These are phyloP conservation scores for Populus hybrid DNA, from an alignment of 441 rosid species.

Conservation along the genomic window DNA sequence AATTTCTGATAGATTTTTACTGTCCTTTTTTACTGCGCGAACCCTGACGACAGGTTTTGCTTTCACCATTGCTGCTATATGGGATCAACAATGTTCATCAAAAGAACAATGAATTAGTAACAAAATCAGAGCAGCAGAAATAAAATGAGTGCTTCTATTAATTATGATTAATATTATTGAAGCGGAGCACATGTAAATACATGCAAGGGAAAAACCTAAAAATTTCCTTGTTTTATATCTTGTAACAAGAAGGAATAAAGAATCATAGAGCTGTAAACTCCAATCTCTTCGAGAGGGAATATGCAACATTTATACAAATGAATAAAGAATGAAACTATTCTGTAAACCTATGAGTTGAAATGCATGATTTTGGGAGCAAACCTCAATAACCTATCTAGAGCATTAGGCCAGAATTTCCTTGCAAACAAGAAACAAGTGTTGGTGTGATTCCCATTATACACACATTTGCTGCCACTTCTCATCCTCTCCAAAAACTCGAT, in stretches of 20 bases:
- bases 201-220: neutral
- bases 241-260: neutral
- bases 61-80: neutral
- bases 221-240: neutral
- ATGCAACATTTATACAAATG: neutral
- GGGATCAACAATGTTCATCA: neutral
- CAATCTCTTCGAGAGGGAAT: neutral
- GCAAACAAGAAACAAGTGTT: constrained; percentile 73
- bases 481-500: constrained; percentile 51
- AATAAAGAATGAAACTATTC: constrained; percentile 11
- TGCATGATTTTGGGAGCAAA: constrained; percentile 58
- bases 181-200: neutral
- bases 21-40: neutral
- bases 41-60: neutral
- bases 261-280: neutral
- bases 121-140: neutral
- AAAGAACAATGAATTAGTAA: neutral
- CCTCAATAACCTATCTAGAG: constrained; percentile 57
- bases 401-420: constrained; percentile 69
- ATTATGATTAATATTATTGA: neutral
- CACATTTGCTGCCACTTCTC: constrained; percentile 48
- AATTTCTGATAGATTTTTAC: neutral
- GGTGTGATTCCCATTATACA: constrained; percentile 52
- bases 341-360: constrained; percentile 17
- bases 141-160: neutral